Evolutionary conservation across 2,329 filamentous ascomycete species (phyloP).

Genomic region (Neospermospora avenae): DNA sequence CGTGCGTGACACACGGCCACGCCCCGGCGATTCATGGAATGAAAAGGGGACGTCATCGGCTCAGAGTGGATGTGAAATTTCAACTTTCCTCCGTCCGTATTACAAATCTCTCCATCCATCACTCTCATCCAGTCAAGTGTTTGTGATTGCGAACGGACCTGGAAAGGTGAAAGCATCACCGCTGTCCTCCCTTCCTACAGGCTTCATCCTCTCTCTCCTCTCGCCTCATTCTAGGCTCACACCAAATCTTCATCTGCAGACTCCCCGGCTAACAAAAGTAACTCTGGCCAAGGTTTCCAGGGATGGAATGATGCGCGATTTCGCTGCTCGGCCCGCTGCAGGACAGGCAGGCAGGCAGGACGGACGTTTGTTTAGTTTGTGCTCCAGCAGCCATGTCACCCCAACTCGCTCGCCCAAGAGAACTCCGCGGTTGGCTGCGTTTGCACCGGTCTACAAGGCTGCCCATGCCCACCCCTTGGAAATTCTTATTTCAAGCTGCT

Average conservation of each 20-base stretch:
- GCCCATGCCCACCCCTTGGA: background rate
- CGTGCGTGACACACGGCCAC: too few species aligned
- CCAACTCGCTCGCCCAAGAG: background rate
- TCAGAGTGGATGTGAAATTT: too few species aligned
- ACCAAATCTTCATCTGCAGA: too few species aligned
- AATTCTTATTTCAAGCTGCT: background rate
- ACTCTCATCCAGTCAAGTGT: background rate
- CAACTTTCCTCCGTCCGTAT: too few species aligned
- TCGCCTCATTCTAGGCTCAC: background rate
- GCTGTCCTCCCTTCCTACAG: too few species aligned
- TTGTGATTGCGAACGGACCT: background rate
- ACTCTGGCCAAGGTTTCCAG: background rate
- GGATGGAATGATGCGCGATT: constrained; percentile 12
- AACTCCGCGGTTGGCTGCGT: background rate
- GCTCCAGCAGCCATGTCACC: background rate
- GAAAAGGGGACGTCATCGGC: background rate
- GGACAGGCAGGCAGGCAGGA: constrained; percentile 10
- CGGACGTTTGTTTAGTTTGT: constrained; percentile 13
- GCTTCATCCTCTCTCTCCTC: background rate
- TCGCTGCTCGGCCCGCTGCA: constrained; percentile 33
- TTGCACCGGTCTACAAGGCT: background rate
- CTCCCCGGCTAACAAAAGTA: too few species aligned
- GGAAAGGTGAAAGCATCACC: background rate
- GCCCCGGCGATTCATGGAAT: background rate
- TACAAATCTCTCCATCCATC: background rate